These are phyloP conservation scores for Fusarium longipes DNA, from an alignment of 2,329 filamentous ascomycete species.

Conservation along the genomic window DNA sequence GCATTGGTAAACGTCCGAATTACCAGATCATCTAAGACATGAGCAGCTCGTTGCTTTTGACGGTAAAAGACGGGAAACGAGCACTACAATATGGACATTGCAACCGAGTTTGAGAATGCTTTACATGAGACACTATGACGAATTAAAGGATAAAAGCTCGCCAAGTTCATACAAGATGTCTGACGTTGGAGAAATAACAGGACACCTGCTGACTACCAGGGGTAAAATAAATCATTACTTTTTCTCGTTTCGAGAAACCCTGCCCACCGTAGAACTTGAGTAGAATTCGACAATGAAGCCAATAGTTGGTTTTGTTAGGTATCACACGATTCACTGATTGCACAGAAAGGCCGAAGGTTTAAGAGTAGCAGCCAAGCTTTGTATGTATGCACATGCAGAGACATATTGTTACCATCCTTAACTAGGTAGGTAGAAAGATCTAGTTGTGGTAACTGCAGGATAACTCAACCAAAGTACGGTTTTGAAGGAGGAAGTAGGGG, in stretches of 20 bases:
- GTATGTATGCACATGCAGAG: not conserved
- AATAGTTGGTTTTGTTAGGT: not conserved
- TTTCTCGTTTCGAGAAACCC: not conserved
- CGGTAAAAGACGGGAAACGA: constrained; percentile 1
- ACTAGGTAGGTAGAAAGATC: constrained; percentile 10
- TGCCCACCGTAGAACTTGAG: not conserved
- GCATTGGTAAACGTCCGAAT: constrained; percentile 1
- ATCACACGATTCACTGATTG: not conserved
- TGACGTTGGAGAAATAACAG: constrained; percentile 19
- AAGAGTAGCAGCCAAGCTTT: not conserved
- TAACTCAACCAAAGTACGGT: constrained; percentile 14
- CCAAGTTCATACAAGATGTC: constrained; percentile 12
- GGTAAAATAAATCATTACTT: not conserved
- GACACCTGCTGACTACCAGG: not conserved
- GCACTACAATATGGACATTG: not conserved
- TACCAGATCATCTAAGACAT: constrained; percentile 6
- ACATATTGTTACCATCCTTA: not conserved
- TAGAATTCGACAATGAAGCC: not conserved
- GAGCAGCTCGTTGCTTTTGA: constrained; percentile 8
- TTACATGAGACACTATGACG: constrained; percentile 22
- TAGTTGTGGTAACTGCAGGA: constrained; percentile 23
- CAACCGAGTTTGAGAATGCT: constrained; percentile 3
- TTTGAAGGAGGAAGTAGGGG: constrained; percentile 23
- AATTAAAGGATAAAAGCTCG: constrained; percentile 21
- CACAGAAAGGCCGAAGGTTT: not conserved